These are phyloP conservation scores for Microdochium trichocladiopsis DNA, from an alignment of 2,329 filamentous ascomycete genomes.

Conservation along the genomic window DNA sequence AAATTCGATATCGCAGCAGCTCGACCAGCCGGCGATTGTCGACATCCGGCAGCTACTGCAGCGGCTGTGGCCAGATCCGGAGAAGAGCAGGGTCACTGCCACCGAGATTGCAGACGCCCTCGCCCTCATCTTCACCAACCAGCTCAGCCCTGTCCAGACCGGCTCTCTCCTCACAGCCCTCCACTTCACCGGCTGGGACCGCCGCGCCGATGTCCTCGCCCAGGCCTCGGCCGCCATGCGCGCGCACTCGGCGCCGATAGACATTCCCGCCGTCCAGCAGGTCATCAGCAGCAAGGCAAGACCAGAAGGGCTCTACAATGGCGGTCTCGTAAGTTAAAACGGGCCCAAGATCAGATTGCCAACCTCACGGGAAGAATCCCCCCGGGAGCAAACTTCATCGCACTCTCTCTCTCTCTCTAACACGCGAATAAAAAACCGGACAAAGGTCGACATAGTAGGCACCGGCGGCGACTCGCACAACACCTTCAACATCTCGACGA, in stretches of 20 bases:
- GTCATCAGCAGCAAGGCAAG: constrained; percentile 54
- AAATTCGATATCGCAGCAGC: constrained; percentile 9
- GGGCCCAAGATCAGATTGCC: no score
- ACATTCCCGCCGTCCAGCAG: constrained; percentile 52
- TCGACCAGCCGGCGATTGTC: constrained; percentile 21
- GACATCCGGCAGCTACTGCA: constrained; percentile 68
- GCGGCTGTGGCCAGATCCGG: constrained; percentile 58
- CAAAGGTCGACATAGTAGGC: constrained; percentile 88
- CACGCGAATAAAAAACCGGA: no score
- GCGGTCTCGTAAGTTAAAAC: constrained; percentile 57
- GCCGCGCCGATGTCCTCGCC: constrained; percentile 76
- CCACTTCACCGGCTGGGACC: constrained; percentile 84
- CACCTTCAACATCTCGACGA: constrained; percentile 97
- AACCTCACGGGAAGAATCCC: constrained; percentile 25
- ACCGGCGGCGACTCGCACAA: constrained; percentile 95
- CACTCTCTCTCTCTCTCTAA: no score
- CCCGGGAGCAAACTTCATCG: no score
- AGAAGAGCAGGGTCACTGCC: constrained; percentile 51
- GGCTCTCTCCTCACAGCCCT: constrained; percentile 83
- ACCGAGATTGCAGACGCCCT: constrained; percentile 86
- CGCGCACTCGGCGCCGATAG: constrained; percentile 65
- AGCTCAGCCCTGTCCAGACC: constrained; percentile 80
- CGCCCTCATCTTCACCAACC: constrained; percentile 84
- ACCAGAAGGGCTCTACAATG: constrained; percentile 67
- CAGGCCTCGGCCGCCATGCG: constrained; percentile 82